phyloP scores from a whole-genome alignment of 2,329 filamentous ascomycete genomes.

The Alternaria postmessia region DNA sequence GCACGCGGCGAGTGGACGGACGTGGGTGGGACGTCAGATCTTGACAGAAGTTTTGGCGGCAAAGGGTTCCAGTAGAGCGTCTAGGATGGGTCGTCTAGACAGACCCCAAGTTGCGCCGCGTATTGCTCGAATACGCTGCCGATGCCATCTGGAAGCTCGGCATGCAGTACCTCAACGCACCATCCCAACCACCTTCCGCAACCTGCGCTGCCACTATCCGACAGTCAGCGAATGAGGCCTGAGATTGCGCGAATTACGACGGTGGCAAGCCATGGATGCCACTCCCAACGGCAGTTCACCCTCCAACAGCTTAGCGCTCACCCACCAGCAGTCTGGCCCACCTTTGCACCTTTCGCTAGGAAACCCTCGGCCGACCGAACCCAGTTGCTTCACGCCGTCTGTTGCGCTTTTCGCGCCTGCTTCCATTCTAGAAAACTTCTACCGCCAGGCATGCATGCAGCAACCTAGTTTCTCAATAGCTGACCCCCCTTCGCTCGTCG shows the following conservation, averaged over 20 bases:
- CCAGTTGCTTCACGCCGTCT: constrained; percentile 13
- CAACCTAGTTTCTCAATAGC: constrained; percentile 8
- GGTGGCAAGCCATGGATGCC: constrained; percentile 21
- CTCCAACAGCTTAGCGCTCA: constrained; percentile 14
- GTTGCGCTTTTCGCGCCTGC: constrained; percentile 26
- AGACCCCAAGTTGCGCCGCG: neutral
- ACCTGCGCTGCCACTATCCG: constrained; percentile 6
- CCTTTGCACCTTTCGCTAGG: constrained; percentile 1
- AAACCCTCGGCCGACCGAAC: constrained; percentile 20
- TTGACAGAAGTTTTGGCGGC: constrained; percentile 3
- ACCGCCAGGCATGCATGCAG: constrained; percentile 12
- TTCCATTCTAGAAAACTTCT: constrained; percentile 33
- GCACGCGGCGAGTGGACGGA: constrained; percentile 4
- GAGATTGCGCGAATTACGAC: constrained; percentile 22
- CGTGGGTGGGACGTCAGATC: neutral
- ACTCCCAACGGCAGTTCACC: constrained; percentile 17
- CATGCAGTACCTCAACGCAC: constrained; percentile 5
- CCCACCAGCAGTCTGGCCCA: constrained; percentile 15
- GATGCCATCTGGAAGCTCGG: neutral
- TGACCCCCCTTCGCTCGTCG: constrained; percentile 15
- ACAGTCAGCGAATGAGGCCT: constrained; percentile 15
- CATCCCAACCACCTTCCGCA: constrained; percentile 9
- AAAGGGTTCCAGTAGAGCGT: neutral
- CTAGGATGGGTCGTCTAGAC: neutral
- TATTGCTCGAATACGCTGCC: constrained; percentile 3